Base-by-base conservation (phyloP, 2,329 filamentous ascomycete species). In the Diaporthe sp. region DNA sequence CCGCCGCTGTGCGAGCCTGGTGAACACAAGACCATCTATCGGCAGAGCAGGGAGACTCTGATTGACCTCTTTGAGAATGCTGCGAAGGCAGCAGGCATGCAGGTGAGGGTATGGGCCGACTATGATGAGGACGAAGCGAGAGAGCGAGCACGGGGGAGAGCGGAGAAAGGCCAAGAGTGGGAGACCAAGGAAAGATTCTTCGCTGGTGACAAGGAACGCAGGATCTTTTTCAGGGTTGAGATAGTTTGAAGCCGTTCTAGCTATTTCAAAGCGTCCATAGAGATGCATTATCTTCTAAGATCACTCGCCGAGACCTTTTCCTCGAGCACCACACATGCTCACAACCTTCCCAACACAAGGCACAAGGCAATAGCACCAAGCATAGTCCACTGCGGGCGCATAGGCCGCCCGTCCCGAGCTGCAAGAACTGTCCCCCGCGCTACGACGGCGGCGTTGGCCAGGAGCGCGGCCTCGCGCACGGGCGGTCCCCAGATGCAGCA, bases 191-290 rank as follows among this genome's bases (percentile, higher is more conserved):
- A 61, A 61, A 61, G 57, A 39, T 61, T 61, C 57, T 61, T 61
- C 57, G 57, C 57, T 42, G 57, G 57, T 42, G 57, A 61, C 34
- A 39, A 39, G 57, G 57, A 61, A 61, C 57, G 57, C 34, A 63
- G 58, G 58, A 63, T 63, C 58, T 63, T 63, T 63, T 63, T 63
- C 20, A 63, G 58, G 58, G 37, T 63, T 63, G 58, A 63, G 37
- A 63, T 63, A 15, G 37, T 63, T 63, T 63, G 58, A 63, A 63
- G 22, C 58, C 58, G 58, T n/a, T 63, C 58, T 63, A 63, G 58
- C 31, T 44, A 63, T 63, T 63, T 25, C 58, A 63, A 63, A 28
- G 20, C 58, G n/a, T 63, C 34, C 58, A 63, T 12, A 63, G 58
- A 10, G 58, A 42, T 63, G 22, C 58, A 42, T 63, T 42, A 51